phyloP scores from a whole-genome alignment of 2,329 filamentous ascomycete genomes.

The Penicillium fuscoglaucum region DNA sequence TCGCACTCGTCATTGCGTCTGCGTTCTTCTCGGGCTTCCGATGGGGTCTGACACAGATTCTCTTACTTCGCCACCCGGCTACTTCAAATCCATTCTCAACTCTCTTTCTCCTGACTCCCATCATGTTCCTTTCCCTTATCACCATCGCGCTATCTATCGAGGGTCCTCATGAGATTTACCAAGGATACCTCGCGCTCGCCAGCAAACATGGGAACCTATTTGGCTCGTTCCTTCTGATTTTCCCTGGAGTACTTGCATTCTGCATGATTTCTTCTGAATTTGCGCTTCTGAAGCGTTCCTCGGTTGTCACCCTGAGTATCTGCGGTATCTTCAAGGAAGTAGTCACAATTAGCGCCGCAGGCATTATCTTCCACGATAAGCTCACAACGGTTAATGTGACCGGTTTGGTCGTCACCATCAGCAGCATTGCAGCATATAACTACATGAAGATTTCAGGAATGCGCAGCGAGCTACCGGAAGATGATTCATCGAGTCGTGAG shows the following conservation, averaged over 20 bases:
- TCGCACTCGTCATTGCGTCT: slow-evolving; percentile 87
- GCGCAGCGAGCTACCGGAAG: slow-evolving; percentile 68
- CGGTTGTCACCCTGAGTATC: slow-evolving; percentile 92
- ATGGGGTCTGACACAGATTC: slow-evolving; percentile 97
- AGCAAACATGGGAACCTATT: slow-evolving; percentile 66
- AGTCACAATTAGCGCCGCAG: slow-evolving; percentile 86
- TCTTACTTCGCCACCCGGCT: slow-evolving; percentile 88
- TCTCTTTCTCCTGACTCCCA: slow-evolving; percentile 94
- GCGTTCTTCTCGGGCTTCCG: slow-evolving; percentile 95
- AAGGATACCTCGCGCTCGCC: slow-evolving; percentile 64
- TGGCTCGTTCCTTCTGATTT: slow-evolving; percentile 74
- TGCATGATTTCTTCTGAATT: slow-evolving; percentile 97
- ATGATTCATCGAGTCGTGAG: slow-evolving; percentile 31
- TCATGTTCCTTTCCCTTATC: slow-evolving; percentile 88
- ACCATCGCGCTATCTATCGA: slow-evolving; percentile 83
- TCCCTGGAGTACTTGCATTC: slow-evolving; percentile 89
- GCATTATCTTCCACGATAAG: slow-evolving; percentile 82
- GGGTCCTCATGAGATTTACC: slow-evolving; percentile 67
- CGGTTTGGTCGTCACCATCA: slow-evolving; percentile 83
- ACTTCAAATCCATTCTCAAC: slow-evolving; percentile 96
- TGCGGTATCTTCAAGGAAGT: slow-evolving; percentile 99
- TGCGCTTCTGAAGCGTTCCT: slow-evolving; percentile 88
- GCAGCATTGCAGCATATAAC: slow-evolving; percentile 86
- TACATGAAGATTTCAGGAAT: slow-evolving; percentile 92
- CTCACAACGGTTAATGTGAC: slow-evolving; percentile 85